Evolutionary conservation across 345 rosid genomes (phyloP).

Genomic region (Gossypium thurberi): DNA sequence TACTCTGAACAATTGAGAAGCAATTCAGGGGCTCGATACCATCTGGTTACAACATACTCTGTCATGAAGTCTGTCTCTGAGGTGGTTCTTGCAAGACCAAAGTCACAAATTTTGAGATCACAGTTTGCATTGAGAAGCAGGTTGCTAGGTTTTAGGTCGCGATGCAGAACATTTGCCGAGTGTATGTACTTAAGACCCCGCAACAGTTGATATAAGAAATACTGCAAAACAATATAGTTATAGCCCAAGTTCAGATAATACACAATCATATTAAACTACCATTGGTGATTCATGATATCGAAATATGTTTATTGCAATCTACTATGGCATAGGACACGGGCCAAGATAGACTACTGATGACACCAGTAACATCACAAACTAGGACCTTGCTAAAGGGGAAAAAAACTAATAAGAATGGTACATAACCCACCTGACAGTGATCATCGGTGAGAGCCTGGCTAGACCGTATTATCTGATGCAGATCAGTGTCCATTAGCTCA

Average conservation of each 20-base stretch:
- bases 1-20: constrained; percentile 69
- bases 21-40: constrained; percentile 80
- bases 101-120: constrained; percentile 76
- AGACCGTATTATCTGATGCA: constrained; percentile 79
- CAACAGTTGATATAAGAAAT: constrained; percentile 75
- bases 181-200: constrained; percentile 78
- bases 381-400: background rate
- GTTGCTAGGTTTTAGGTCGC: constrained; percentile 87
- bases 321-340: background rate
- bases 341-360: background rate
- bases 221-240: constrained; percentile 33
- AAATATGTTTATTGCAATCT: background rate
- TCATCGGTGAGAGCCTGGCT: constrained; percentile 73
- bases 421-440: constrained; percentile 65
- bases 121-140: constrained; percentile 60
- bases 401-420: too few relatives aligned
- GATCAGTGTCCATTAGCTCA: constrained; percentile 91
- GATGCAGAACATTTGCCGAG: constrained; percentile 81
- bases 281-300: background rate
- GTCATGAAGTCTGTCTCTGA: constrained; percentile 91
- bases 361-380: background rate
- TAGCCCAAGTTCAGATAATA: background rate
- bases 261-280: background rate
- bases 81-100: constrained; percentile 85
- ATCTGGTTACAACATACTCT: constrained; percentile 69